A percentile compares a stretch with the other conserved stretches of the same genome.
Evolutionary conservation across 768 basidiomycete species (phyloP).

Genomic region (Termitomyces sp.): DNA sequence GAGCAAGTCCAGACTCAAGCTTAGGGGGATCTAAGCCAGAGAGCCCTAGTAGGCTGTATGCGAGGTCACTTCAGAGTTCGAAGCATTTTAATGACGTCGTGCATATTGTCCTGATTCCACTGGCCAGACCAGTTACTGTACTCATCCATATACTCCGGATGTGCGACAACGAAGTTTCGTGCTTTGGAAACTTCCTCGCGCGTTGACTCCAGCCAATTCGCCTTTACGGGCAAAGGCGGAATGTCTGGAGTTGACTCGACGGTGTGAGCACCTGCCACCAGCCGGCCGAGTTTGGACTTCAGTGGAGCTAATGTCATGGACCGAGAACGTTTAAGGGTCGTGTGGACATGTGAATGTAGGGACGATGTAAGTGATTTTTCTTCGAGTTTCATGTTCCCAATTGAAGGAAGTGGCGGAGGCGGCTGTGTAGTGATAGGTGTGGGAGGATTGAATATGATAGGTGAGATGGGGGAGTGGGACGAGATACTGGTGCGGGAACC

Average conservation of each 20-base stretch:
- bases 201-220: slow-evolving; percentile 10
- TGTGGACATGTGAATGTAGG: slow-evolving; percentile 9
- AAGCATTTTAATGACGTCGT: slow-evolving; percentile 10
- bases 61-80: slow-evolving; percentile 10
- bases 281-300: slow-evolving; percentile 3
- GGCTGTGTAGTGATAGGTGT: slow-evolving; percentile 14
- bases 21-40: neutral
- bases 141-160: slow-evolving; percentile 12
- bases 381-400: slow-evolving; percentile 13
- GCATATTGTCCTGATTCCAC: slow-evolving; percentile 17
- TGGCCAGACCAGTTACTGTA: slow-evolving; percentile 9
- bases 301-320: slow-evolving; percentile 16
- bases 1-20: neutral
- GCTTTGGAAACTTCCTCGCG: slow-evolving; percentile 6
- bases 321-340: slow-evolving; percentile 18
- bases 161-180: neutral
- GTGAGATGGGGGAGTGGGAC: slow-evolving; percentile 21
- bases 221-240: slow-evolving; percentile 6
- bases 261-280: slow-evolving; percentile 1
- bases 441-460: slow-evolving; percentile 26
- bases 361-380: slow-evolving; percentile 1
- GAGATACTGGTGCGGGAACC: slow-evolving; percentile 10
- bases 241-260: neutral
- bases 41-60: neutral
- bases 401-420: neutral